A percentile compares a stretch with the other conserved stretches of the same genome.
Conservation (phyloP, 2,329 filamentous ascomycete genomes). For the Coleophoma eucalyptorum region DNA sequence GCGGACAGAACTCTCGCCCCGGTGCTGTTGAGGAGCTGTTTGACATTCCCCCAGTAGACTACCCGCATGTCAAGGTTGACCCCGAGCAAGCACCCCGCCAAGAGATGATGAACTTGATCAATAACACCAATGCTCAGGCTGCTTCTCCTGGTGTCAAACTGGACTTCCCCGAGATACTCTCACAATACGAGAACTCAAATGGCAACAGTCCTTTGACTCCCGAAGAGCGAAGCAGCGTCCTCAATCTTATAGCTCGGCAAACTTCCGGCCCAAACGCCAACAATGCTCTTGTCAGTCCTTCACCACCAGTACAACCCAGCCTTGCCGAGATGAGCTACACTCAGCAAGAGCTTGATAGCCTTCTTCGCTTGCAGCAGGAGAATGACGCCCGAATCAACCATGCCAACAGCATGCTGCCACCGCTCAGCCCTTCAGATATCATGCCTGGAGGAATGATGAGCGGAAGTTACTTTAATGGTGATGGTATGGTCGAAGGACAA, state of each 20-base stretch:
- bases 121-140: conserved; percentile 56
- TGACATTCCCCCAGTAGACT: conserved; percentile 42
- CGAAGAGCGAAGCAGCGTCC: conserved; percentile 55
- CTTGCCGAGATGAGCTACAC: conserved; percentile 65
- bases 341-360: conserved; percentile 70
- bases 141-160: conserved; percentile 26
- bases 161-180: conserved; percentile 49
- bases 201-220: conserved; percentile 51
- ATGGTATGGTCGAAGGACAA: conserved; percentile 29
- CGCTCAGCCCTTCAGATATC: conserved; percentile 73
- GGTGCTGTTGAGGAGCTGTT: conserved; percentile 58
- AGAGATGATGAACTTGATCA: conserved; percentile 63
- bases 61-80: conserved; percentile 50
- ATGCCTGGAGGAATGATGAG: conserved; percentile 63
- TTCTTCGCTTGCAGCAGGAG: conserved; percentile 75
- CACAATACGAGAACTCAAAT: conserved; percentile 34
- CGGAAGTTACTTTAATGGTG: conserved; percentile 25
- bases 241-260: conserved; percentile 52
- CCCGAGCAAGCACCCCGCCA: conserved; percentile 55
- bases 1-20: conserved; percentile 32
- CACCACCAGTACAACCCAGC: conserved; percentile 38
- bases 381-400: conserved; percentile 75
- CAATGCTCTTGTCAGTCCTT: conserved; percentile 25
- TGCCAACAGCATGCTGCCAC: conserved; percentile 69
- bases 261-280: conserved; percentile 21